These are phyloP conservation scores for Pseudotsuga menziesii DNA, from an alignment of 75 land plant species.

Conservation along the genomic window DNA sequence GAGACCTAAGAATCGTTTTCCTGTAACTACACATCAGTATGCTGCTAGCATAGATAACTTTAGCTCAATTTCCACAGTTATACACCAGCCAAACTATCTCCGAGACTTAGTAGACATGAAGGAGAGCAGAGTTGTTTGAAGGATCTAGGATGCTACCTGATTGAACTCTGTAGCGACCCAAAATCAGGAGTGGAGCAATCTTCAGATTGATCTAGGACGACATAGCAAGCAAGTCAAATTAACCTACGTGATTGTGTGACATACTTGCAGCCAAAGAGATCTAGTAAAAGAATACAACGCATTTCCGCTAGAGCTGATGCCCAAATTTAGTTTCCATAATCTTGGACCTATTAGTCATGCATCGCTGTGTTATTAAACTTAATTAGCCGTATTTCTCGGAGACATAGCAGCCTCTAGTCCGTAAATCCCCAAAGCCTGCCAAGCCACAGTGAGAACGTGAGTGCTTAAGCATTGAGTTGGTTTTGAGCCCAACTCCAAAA, in stretches of 20 bases:
- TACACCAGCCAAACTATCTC: not conserved
- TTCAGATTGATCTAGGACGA: not conserved
- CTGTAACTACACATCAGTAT: not conserved
- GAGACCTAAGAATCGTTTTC: not conserved
- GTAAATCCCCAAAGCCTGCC: too few relatives aligned
- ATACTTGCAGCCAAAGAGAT: not conserved
- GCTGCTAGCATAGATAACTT: not conserved
- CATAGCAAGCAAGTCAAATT: not conserved
- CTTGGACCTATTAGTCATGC: too few relatives aligned
- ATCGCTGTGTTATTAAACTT: too few relatives aligned
- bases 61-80: not conserved
- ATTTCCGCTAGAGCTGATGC: not conserved
- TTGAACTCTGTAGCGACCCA: not conserved
- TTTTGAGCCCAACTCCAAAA: too few relatives aligned
- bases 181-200: not conserved
- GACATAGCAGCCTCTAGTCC: too few relatives aligned
- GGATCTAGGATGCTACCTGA: too few relatives aligned
- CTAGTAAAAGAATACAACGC: not conserved
- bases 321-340: not conserved
- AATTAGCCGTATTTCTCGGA: too few relatives aligned
- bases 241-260: too few relatives aligned
- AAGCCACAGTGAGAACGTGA: too few relatives aligned
- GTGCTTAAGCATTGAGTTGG: too few relatives aligned
- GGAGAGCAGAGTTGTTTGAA: not conserved
- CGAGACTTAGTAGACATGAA: not conserved